phyloP scores from a whole-genome alignment of 2,329 filamentous ascomycete species.

The Alternaria conjuncta region DNA sequence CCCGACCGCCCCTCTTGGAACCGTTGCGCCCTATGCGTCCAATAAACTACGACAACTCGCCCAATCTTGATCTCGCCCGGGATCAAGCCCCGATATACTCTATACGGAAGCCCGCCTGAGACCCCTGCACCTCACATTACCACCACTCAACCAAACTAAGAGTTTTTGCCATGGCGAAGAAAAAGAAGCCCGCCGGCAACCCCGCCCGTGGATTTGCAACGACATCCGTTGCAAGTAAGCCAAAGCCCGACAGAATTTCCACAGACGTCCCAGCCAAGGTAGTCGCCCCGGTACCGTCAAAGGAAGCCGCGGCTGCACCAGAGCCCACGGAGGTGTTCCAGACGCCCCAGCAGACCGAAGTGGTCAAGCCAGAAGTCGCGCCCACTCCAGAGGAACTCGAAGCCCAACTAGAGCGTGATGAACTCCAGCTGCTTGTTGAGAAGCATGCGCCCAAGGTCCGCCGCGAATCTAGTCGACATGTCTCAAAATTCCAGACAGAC shows the following conservation, averaged over 20 bases:
- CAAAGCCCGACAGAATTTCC: conserved; percentile 56
- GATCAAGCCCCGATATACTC: conserved; percentile 47
- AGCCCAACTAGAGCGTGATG: conserved; percentile 84
- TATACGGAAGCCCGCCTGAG: conserved; percentile 38
- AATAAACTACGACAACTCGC: conserved; percentile 26
- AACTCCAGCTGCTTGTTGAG: conserved; percentile 86
- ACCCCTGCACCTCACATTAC: neutral
- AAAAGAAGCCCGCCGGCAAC: conserved; percentile 88
- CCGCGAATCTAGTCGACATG: conserved; percentile 79
- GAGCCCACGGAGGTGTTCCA: conserved; percentile 5
- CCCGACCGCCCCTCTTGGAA: conserved; percentile 1
- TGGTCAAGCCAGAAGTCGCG: conserved; percentile 49
- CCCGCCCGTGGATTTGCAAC: conserved; percentile 93
- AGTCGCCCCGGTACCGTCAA: conserved; percentile 12
- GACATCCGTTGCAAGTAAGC: conserved; percentile 85
- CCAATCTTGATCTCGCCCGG: conserved; percentile 44
- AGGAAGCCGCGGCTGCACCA: conserved; percentile 18
- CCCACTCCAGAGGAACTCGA: conserved; percentile 87
- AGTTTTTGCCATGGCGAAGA: conserved; percentile 74
- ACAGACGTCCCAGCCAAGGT: conserved; percentile 26
- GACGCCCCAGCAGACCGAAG: conserved; percentile 11
- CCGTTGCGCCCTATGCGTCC: conserved; percentile 42
- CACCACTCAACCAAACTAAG: neutral
- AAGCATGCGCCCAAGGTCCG: conserved; percentile 80
- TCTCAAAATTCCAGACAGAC: conserved; percentile 81